These are phyloP conservation scores for Aschersonia sp. DNA, from an alignment of 2,329 filamentous ascomycete species.

Conservation along the genomic window DNA sequence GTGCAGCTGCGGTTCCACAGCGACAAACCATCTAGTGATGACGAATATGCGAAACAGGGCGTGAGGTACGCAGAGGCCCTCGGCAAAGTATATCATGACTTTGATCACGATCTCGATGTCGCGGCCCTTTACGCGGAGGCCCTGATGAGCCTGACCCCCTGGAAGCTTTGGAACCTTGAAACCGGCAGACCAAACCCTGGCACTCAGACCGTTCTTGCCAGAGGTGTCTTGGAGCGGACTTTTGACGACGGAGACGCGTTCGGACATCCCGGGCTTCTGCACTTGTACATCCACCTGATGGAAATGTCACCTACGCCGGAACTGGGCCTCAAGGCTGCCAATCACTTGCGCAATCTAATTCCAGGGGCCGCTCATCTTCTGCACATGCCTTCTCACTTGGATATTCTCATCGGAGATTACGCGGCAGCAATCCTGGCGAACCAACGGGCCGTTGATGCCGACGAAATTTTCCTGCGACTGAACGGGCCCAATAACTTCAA, in stretches of 20 bases:
- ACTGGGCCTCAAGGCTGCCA: constrained; percentile 7
- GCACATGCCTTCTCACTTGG: constrained; percentile 12
- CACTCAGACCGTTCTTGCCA: neutral
- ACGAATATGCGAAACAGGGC: constrained; percentile 6
- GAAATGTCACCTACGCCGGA: constrained; percentile 12
- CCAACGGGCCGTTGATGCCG: constrained; percentile 45
- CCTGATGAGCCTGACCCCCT: constrained; percentile 28
- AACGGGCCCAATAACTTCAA: constrained; percentile 54
- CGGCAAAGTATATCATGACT: constrained; percentile 12
- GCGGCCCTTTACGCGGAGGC: constrained; percentile 18
- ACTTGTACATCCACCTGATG: constrained; percentile 12
- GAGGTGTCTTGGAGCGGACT: neutral
- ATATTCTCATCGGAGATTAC: constrained; percentile 6
- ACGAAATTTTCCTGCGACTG: constrained; percentile 45
- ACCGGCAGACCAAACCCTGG: constrained; percentile 13
- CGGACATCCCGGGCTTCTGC: constrained; percentile 8
- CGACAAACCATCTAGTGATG: neutral
- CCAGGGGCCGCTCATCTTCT: constrained; percentile 9
- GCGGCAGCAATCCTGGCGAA: constrained; percentile 23
- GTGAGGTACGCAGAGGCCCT: constrained; percentile 14
- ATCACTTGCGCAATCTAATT: constrained; percentile 8
- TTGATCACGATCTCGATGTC: constrained; percentile 20
- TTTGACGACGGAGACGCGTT: neutral
- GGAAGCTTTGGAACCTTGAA: constrained; percentile 23
- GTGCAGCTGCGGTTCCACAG: neutral